Conservation (phyloP, 75 land plant species). For the Chamaecyparis obtusa region DNA sequence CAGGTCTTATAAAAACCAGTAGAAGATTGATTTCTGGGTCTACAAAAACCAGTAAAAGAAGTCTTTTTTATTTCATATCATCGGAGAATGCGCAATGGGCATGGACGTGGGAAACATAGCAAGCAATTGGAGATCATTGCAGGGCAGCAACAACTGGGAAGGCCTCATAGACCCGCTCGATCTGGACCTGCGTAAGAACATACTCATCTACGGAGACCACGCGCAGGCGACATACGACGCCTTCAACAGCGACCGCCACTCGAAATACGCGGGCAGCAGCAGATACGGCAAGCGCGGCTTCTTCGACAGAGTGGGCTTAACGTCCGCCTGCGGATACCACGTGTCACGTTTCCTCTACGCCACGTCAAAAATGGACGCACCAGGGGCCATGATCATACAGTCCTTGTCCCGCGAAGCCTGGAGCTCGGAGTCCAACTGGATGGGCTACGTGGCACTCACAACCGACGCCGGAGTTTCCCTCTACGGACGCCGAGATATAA, state of each 20-base stretch:
- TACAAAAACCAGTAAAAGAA: too few relatives aligned
- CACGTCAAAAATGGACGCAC: constrained; percentile 48
- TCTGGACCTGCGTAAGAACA: constrained; percentile 18
- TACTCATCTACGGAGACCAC: constrained; percentile 31
- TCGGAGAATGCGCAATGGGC: too few relatives aligned
- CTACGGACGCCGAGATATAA: constrained; percentile 71
- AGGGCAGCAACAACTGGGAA: constrained; percentile 26
- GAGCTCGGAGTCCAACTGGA: constrained; percentile 81
- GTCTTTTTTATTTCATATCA: too few relatives aligned
- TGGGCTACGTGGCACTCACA: constrained; percentile 79
- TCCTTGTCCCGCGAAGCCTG: constrained; percentile 70
- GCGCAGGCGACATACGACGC: constrained; percentile 15
- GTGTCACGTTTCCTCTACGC: constrained; percentile 75
- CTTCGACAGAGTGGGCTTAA: constrained; percentile 45
- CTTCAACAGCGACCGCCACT: constrained; percentile 37
- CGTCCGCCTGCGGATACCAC: constrained; percentile 31
- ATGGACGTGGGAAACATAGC: not conserved
- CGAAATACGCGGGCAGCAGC: constrained; percentile 63
- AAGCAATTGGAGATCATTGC: constrained; percentile 25
- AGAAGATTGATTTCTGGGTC: too few relatives aligned
- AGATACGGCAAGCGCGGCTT: constrained; percentile 38
- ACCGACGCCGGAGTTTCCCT: constrained; percentile 48
- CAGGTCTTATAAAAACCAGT: too few relatives aligned
- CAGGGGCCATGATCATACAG: constrained; percentile 41
- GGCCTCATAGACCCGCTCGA: constrained; percentile 29